Evolutionary conservation across 2,329 filamentous ascomycete species (phyloP).

Genomic region (Blumeria hordei): DNA sequence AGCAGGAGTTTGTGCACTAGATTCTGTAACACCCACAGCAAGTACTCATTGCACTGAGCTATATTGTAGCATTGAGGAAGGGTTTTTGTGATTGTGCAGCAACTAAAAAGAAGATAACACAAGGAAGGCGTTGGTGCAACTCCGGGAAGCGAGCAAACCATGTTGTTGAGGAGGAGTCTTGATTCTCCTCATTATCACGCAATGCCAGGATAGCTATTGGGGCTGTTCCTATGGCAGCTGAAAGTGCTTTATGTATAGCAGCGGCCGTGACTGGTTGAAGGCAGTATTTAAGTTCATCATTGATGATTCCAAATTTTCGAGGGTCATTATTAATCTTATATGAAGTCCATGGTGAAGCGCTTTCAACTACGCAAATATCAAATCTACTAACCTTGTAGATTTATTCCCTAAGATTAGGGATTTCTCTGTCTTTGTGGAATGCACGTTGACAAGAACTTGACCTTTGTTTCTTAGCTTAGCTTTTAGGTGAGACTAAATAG

Average conservation of each 20-base stretch:
- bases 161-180: neutral
- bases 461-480: too few species aligned
- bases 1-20: too few species aligned
- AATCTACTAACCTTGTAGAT: too few species aligned
- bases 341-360: neutral
- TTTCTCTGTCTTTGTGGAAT: too few species aligned
- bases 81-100: neutral
- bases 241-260: neutral
- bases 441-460: too few species aligned
- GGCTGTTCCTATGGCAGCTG: neutral
- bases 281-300: neutral
- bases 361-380: too few species aligned
- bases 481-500: too few species aligned
- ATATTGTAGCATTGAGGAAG: neutral
- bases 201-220: neutral
- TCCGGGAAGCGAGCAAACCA: neutral
- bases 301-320: neutral
- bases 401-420: too few species aligned
- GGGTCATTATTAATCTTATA: neutral
- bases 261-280: neutral
- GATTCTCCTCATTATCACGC: neutral
- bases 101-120: neutral
- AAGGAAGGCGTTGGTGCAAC: neutral
- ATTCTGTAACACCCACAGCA: neutral
- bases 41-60: neutral